Evolutionary conservation across 2,329 filamentous ascomycete genomes (phyloP), one percentile per base, ranked within the genome.

Genomic region (Trichoderma harzianum): DNA sequence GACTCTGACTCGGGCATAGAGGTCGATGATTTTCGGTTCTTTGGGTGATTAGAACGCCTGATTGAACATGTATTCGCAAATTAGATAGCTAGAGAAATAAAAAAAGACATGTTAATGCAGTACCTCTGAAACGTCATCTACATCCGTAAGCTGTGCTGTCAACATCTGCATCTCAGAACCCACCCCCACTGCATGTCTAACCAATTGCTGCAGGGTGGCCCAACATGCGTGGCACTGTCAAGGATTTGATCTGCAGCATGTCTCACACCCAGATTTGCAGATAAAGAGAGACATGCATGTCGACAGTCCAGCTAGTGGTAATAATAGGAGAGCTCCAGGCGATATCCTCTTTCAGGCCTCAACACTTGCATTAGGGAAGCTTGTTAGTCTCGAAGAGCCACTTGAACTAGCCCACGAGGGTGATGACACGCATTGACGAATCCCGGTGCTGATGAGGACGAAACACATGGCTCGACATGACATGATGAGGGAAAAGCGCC

Each of bases 1-100:
- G 63, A 62, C 57, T 14, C 36, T 73, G 69, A 69, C 72, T 43
- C 72, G 63, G 24, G 61, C 43, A 51, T 72, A 51, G 21, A 61
- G 26, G 5, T 24, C 11, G 47, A 28, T 39, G 8, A 12, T n/a
- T n/a, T 30, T 32, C 18, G n/a, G 34, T 24, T 24, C 28, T 36
- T 57, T 69, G 7, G 66, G 57, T n/a, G 12, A 30, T 36, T 28
- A n/a, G 8, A 34, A 26, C 30, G 36, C 39, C 66, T n/a, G 16
- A 16, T 7, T 12, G 16, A 21, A 8, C 12, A 16, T 10, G 14
- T n/a, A n/a, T 34, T 61, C 18, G 36, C 55, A 60, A 43, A 26
- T 55, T 62, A 62, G 66, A 62, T 62, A 53, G 30, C 21, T 26
- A 26, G 18, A 69, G 32, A 53, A 18, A 51, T 24, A n/a, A 67